Percentiles rank a stretch among this genome's conserved stretches.
phyloP scores from a whole-genome alignment of 305 asterid genomes.

The Fraxinus baroniana region DNA sequence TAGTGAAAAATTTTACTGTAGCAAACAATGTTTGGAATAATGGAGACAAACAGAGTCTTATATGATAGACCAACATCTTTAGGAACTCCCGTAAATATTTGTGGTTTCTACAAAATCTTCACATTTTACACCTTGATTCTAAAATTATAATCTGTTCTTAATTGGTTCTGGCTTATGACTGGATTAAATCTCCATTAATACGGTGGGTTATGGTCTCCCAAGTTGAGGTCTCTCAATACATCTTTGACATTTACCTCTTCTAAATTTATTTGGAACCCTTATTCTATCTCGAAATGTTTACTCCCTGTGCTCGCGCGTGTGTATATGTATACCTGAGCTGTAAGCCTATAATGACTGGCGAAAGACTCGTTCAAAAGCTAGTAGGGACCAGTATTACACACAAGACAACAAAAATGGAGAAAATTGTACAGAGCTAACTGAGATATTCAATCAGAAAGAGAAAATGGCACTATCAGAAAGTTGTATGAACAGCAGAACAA shows the following conservation, averaged over 20 bases:
- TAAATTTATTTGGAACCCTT: not conserved
- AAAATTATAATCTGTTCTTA: not conserved
- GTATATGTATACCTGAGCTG: not conserved
- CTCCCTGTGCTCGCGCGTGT: not conserved
- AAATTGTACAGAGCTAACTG: not conserved
- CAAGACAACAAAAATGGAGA: conserved; percentile 7
- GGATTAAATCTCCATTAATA: not conserved
- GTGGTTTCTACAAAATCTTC: not conserved
- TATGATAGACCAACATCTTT: not conserved
- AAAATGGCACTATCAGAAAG: conserved; percentile 21
- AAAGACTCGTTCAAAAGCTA: not conserved
- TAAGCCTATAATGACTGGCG: not conserved
- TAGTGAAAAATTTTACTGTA: too few relatives aligned
- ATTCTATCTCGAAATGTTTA: not conserved
- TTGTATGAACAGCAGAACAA: conserved; percentile 35
- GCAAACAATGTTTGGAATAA: too few relatives aligned
- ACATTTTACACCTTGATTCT: not conserved
- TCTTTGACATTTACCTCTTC: not conserved
- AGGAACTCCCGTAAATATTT: not conserved
- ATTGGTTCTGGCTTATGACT: not conserved
- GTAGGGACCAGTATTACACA: not conserved
- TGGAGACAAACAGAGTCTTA: too few relatives aligned
- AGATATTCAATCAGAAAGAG: not conserved
- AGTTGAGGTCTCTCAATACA: not conserved
- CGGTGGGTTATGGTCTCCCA: not conserved